phyloP scores from a whole-genome alignment of 306 rosid genomes.

The Coriaria nepalensis region DNA sequence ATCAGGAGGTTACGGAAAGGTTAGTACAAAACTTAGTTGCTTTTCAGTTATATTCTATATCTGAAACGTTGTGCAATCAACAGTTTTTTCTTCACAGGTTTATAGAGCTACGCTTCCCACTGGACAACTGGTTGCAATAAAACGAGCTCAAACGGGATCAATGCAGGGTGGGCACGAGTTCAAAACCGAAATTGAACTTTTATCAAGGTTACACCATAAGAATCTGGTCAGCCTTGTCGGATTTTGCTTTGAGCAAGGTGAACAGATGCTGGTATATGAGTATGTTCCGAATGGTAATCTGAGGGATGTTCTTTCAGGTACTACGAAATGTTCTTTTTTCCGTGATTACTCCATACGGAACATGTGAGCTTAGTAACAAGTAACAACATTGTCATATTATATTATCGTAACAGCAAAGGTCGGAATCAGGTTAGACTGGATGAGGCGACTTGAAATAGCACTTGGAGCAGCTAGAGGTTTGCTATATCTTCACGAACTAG shows the following conservation, averaged over 20 bases:
- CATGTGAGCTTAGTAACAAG: neutral
- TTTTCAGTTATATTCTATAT: neutral
- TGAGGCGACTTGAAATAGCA: constrained; percentile 47
- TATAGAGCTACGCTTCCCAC: constrained; percentile 42
- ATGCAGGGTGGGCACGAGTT: constrained; percentile 62
- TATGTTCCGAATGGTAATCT: constrained; percentile 56
- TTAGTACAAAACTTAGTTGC: constrained; percentile 9
- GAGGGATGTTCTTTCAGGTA: constrained; percentile 63
- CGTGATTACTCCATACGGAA: neutral
- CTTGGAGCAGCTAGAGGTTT: constrained; percentile 72
- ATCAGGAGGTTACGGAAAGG: constrained; percentile 81
- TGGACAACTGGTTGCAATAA: constrained; percentile 61
- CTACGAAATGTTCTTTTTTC: neutral
- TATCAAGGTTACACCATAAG: constrained; percentile 79
- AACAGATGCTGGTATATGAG: constrained; percentile 77
- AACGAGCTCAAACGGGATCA: constrained; percentile 49
- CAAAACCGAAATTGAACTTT: constrained; percentile 77
- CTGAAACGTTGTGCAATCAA: no score
- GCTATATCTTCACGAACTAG: constrained; percentile 63
- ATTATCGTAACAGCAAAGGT: constrained; percentile 53
- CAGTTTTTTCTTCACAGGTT: constrained; percentile 51
- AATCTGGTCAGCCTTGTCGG: constrained; percentile 71
- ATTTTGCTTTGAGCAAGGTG: constrained; percentile 65
- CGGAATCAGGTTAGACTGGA: constrained; percentile 63
- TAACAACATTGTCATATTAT: no score